A percentile compares a stretch with the other conserved stretches of the same genome.
phyloP scores from a whole-genome alignment of 495 filamentous ascomycete species.

The Aspergillus hancockii region DNA sequence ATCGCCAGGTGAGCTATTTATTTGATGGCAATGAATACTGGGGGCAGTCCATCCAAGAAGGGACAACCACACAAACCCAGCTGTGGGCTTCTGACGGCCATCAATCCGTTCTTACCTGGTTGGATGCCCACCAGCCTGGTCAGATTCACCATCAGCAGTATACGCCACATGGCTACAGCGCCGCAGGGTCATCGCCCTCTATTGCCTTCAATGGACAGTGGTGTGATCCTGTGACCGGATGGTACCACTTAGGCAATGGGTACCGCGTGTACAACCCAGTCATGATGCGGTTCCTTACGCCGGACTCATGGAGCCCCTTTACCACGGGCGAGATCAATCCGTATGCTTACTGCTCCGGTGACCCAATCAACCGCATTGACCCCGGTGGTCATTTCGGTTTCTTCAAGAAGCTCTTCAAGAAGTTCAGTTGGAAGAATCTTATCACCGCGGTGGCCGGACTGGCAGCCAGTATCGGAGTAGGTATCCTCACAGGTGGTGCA shows the following conservation, averaged over 20 bases:
- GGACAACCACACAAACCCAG: neutral
- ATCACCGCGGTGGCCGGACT: neutral
- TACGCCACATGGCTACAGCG: slow-evolving; percentile 11
- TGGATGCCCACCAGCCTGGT: neutral
- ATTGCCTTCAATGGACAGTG: slow-evolving; percentile 15
- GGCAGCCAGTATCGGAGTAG: neutral
- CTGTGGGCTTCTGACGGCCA: slow-evolving; percentile 9
- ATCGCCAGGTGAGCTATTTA: neutral
- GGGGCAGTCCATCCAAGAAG: slow-evolving; percentile 3
- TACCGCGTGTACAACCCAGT: slow-evolving; percentile 13
- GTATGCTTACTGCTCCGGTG: slow-evolving; percentile 7
- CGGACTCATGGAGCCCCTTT: slow-evolving; percentile 17
- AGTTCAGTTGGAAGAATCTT: slow-evolving; percentile 6
- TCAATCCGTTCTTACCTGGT: neutral
- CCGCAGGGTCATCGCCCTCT: neutral
- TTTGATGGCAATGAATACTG: slow-evolving; percentile 6
- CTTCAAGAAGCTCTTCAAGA: neutral
- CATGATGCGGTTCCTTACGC: slow-evolving; percentile 9
- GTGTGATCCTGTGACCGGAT: slow-evolving; percentile 14
- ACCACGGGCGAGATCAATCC: slow-evolving; percentile 14
- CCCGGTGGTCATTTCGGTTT: neutral
- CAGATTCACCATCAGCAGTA: slow-evolving; percentile 5
- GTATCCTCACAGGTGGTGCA: slow-evolving; percentile 9
- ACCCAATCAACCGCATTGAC: slow-evolving; percentile 11
- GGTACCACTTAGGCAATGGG: slow-evolving; percentile 16